Conservation (phyloP, 305 asterid species). For the Fraxinus angustifolia region DNA sequence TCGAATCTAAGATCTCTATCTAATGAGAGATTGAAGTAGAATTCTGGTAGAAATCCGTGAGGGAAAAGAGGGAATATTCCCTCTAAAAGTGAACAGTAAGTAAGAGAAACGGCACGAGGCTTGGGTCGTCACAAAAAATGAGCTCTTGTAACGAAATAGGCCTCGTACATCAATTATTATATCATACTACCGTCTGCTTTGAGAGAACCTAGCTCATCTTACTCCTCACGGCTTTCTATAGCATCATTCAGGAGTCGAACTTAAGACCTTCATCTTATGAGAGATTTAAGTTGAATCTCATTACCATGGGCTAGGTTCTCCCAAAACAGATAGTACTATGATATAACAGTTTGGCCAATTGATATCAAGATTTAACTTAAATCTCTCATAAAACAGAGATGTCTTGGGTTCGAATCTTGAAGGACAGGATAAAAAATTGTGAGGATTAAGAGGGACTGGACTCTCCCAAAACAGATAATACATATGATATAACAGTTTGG, state of each 20-base stretch:
- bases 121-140: background rate
- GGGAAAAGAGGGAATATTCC: background rate
- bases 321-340: background rate
- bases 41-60: background rate
- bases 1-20: background rate
- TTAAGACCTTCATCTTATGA: no score
- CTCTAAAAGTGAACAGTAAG: background rate
- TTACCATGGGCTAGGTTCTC: background rate
- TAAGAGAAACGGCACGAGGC: background rate
- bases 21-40: background rate
- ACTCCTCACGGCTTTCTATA: no score
- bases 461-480: background rate
- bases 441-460: no score
- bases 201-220: background rate
- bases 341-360: background rate
- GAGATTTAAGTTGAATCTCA: background rate
- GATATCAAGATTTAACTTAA: background rate
- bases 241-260: background rate
- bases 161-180: background rate
- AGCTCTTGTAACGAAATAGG: background rate
- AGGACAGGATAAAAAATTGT: background rate
- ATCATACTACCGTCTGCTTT: background rate
- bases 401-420: background rate
- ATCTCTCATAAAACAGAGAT: no score
- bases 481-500: background rate